Conservation (phyloP, 176 grass and related monocot genomes). For the Oropetium thomaeum region DNA sequence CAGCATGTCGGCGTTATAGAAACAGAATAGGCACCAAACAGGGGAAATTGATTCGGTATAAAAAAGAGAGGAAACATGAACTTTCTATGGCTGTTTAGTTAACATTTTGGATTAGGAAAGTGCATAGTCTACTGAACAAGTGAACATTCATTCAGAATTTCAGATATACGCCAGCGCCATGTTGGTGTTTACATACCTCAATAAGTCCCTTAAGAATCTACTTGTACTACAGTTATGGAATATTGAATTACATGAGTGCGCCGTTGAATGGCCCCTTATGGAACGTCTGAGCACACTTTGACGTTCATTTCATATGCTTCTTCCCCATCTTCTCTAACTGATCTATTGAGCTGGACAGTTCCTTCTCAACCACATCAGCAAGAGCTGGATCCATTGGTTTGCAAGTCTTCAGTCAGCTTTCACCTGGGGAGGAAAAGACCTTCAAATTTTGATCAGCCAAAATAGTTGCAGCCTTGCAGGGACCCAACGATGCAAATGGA, state of each 20-base stretch:
- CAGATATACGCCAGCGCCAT: no score
- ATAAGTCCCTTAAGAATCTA: not conserved
- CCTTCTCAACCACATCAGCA: constrained; percentile 46
- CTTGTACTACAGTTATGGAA: not conserved
- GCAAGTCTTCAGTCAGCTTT: constrained; percentile 25
- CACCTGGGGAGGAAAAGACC: constrained; percentile 25
- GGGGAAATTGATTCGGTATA: no score
- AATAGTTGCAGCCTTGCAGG: constrained; percentile 18
- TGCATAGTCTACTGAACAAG: not conserved
- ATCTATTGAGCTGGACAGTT: constrained; percentile 73
- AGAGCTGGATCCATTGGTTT: constrained; percentile 25
- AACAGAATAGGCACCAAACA: no score
- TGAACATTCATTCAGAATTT: not conserved
- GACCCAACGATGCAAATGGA: not conserved
- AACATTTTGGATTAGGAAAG: not conserved
- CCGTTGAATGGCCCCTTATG: constrained; percentile 43
- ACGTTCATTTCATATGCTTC: constrained; percentile 53
- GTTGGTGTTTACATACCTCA: no score
- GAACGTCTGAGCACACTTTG: constrained; percentile 42
- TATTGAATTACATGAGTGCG: constrained; percentile 63
- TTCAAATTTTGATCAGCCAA: constrained; percentile 24
- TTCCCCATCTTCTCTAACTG: constrained; percentile 70
- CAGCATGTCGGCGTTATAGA: no score
- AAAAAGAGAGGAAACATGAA: no score
- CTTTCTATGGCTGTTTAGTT: not conserved